A percentile compares a stretch with the other conserved stretches of the same genome.
These are phyloP conservation scores for Gyrodon lividus DNA, from an alignment of 768 basidiomycete genomes.

Conservation along the genomic window DNA sequence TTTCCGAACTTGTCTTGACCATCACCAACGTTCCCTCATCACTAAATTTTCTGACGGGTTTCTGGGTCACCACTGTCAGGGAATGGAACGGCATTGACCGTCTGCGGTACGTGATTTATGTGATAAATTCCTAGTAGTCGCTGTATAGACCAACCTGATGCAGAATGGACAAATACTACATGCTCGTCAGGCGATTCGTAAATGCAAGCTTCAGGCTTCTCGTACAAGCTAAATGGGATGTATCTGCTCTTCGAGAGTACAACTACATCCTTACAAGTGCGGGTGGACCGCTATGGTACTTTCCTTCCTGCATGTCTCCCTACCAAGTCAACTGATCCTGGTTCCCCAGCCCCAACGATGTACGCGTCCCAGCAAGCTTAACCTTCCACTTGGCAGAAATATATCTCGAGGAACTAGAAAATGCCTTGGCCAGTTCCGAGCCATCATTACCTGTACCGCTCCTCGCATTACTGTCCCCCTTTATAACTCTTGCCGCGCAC, in stretches of 20 bases:
- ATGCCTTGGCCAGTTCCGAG: constrained; percentile 39
- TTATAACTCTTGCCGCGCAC: constrained; percentile 67
- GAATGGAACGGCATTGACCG: constrained; percentile 96
- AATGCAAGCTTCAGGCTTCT: constrained; percentile 85
- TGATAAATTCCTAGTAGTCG: neutral
- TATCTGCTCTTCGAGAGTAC: constrained; percentile 52
- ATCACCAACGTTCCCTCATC: constrained; percentile 60
- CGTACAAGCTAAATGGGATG: constrained; percentile 67
- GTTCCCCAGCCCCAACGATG: constrained; percentile 58
- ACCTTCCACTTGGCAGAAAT: constrained; percentile 87
- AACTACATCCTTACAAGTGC: constrained; percentile 60
- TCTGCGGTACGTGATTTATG: constrained; percentile 57
- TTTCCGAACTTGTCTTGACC: constrained; percentile 77
- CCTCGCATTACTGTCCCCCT: constrained; percentile 61
- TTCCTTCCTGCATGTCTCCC: neutral
- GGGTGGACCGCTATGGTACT: constrained; percentile 85
- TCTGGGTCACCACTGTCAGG: constrained; percentile 86
- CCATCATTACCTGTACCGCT: constrained; percentile 46
- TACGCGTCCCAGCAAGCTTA: constrained; percentile 72
- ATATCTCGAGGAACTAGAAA: constrained; percentile 87
- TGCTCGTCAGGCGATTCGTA: constrained; percentile 87
- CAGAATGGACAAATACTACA: constrained; percentile 97
- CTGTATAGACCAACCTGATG: constrained; percentile 5
- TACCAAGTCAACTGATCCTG: constrained; percentile 6
- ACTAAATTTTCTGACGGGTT: constrained; percentile 78